Conservation (phyloP, 2,329 filamentous ascomycete species). For the Fusarium sp. region DNA sequence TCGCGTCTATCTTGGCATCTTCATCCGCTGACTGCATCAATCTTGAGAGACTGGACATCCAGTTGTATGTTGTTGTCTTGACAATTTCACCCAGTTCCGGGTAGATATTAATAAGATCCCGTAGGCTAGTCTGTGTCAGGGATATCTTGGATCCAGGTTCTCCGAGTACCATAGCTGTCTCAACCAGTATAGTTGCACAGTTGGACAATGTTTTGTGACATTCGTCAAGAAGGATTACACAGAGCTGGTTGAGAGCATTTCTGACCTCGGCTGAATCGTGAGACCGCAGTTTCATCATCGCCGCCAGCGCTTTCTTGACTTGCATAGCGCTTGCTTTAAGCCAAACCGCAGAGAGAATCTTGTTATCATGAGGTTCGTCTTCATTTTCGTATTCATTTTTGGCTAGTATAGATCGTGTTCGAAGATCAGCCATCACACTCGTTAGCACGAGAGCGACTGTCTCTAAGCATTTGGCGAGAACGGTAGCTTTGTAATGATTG, state of each 20-base stretch:
- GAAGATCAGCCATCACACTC: constrained; percentile 68
- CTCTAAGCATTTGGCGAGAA: constrained; percentile 72
- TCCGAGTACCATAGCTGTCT: constrained; percentile 80
- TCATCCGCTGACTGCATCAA: constrained; percentile 89
- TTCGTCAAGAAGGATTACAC: constrained; percentile 79
- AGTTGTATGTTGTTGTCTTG: constrained; percentile 79
- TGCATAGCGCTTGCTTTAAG: constrained; percentile 82
- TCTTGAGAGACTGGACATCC: constrained; percentile 83
- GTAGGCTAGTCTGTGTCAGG: constrained; percentile 62
- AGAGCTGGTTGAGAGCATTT: constrained; percentile 74
- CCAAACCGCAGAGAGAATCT: constrained; percentile 70
- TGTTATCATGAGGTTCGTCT: constrained; percentile 42
- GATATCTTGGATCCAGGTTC: constrained; percentile 57
- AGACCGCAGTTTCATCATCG: constrained; percentile 78
- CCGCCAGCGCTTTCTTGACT: constrained; percentile 83
- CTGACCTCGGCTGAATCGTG: constrained; percentile 78
- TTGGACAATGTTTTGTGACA: constrained; percentile 79
- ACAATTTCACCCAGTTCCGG: constrained; percentile 70
- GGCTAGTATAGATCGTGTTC: constrained; percentile 59
- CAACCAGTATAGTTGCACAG: constrained; percentile 77
- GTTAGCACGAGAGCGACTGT: constrained; percentile 66
- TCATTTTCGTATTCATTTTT: constrained; percentile 46
- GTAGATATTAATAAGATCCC: constrained; percentile 71
- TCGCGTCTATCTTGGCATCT: constrained; percentile 74
- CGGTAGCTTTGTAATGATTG: constrained; percentile 63